These are phyloP conservation scores for Bipolaris cookei DNA, from an alignment of 2,329 filamentous ascomycete genomes.

Conservation along the genomic window DNA sequence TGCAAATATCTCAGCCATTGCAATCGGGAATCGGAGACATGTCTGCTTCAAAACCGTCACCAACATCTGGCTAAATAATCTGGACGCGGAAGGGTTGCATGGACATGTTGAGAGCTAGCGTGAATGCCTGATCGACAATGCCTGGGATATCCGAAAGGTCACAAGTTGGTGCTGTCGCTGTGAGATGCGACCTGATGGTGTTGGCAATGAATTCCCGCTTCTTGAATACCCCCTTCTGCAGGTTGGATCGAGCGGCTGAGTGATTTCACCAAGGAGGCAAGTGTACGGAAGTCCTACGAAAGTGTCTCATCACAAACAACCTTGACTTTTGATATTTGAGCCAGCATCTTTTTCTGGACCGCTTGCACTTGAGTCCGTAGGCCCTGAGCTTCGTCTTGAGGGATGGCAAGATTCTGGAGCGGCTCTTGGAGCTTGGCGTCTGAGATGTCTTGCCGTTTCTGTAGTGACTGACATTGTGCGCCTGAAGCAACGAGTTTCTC, in stretches of 20 bases:
- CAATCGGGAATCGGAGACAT: slow-evolving; percentile 11
- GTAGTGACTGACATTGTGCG: not conserved
- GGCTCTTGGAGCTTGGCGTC: not conserved
- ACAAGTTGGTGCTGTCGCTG: not conserved
- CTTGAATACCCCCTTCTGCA: not conserved
- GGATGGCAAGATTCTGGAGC: not conserved
- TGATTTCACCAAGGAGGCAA: not conserved
- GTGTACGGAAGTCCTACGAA: not conserved
- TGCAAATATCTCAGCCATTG: slow-evolving; percentile 16
- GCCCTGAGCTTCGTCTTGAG: not conserved
- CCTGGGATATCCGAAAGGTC: not conserved
- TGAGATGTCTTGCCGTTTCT: not conserved
- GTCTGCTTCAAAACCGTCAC: not conserved
- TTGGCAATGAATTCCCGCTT: not conserved
- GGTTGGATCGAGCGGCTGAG: slow-evolving; percentile 3
- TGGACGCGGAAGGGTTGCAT: slow-evolving; percentile 26
- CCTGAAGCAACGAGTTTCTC: not conserved
- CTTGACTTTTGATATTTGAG: not conserved
- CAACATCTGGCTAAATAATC: slow-evolving; percentile 22
- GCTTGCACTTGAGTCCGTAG: not conserved
- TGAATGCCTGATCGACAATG: slow-evolving; percentile 27
- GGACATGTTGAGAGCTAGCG: slow-evolving; percentile 23
- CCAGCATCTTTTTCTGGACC: not conserved
- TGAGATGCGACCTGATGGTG: not conserved
- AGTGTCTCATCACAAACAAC: not conserved